Evolutionary conservation across 2,329 filamentous ascomycete species (phyloP), one percentile per base, ranked within the genome.

Genomic region (Cytospora piceae): DNA sequence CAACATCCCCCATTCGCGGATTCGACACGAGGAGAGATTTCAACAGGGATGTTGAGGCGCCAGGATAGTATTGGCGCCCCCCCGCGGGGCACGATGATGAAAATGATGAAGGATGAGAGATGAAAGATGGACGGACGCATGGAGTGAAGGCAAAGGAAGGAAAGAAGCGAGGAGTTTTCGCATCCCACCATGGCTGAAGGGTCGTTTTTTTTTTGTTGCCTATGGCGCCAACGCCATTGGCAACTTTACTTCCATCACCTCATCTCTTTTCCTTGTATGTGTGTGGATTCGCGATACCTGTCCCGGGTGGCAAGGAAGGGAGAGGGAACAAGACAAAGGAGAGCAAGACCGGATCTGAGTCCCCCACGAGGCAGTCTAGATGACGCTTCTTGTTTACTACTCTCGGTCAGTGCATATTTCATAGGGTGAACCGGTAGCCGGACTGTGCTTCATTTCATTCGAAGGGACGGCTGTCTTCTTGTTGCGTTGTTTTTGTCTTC

Each of bases 201-300:
- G 46, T 49, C n/a, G 52, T 54, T 54, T 56, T n/a, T 1, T 56
- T 49, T 14, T 57, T 57, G 31, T 24, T 20, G n/a, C n/a, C n/a
- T n/a, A 20, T 57, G 31, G 54, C 34, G 34, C 31, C 37, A 9
- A 31, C 22, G 27, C 8, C 34, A 11, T 55, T 55, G 53, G 27
- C 27, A 55, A 37, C 14, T 32, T 55, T 57, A 39, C 37, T 32
- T 37, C 27, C n/a, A 46, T 56, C n/a, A n/a, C 61, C 39, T 59
- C 56, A 60, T 64, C 49, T 54, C 52, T 49, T 37, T 37, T 24
- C 27, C 34, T 15, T 56, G 53, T 34, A 39, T 37, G 29, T 37
- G 12, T 37, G 20, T 22, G 34, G 15, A 39, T 68, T 65, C 29
- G 56, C 60, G 65, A 69, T 70, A 56, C 67, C 69, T 39, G 39